Evolutionary conservation across 2,329 filamentous ascomycete genomes (phyloP).

Genomic region (Cyphellophora attinorum): DNA sequence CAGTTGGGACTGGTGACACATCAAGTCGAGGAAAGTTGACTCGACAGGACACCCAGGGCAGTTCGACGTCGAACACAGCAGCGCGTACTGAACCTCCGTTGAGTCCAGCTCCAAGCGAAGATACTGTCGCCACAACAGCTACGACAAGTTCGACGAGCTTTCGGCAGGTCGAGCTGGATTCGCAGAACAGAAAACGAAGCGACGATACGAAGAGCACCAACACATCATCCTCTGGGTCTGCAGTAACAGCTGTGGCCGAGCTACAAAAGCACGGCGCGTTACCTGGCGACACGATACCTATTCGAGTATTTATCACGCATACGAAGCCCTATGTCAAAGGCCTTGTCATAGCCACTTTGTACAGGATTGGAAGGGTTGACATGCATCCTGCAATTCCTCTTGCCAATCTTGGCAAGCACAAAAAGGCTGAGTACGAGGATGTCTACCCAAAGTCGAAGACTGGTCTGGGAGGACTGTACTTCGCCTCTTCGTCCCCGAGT

Average conservation of each 20-base stretch:
- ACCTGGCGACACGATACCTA: slow-evolving; percentile 70
- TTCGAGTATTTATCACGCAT: slow-evolving; percentile 76
- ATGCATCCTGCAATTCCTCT: slow-evolving; percentile 56
- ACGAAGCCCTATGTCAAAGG: slow-evolving; percentile 75
- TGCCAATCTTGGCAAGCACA: slow-evolving; percentile 53
- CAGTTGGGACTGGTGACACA: slow-evolving; percentile 33
- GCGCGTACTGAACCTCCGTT: slow-evolving; percentile 29
- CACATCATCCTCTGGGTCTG: slow-evolving; percentile 55
- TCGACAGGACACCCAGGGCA: slow-evolving; percentile 18
- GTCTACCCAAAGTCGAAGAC: slow-evolving; percentile 81
- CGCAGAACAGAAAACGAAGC: slow-evolving; percentile 13
- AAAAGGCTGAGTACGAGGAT: slow-evolving; percentile 66
- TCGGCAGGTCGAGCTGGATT: slow-evolving; percentile 41
- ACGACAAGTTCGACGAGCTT: slow-evolving; percentile 55
- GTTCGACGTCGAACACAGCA: slow-evolving; percentile 5
- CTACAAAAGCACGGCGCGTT: slow-evolving; percentile 73
- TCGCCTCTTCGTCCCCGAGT: slow-evolving; percentile 76
- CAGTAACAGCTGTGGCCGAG: slow-evolving; percentile 79
- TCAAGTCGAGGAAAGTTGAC: slow-evolving; percentile 36
- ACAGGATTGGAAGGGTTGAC: slow-evolving; percentile 83
- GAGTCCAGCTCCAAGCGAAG: slow-evolving; percentile 52
- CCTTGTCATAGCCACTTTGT: slow-evolving; percentile 86
- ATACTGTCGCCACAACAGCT: slow-evolving; percentile 60
- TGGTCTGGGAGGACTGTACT: slow-evolving; percentile 73
- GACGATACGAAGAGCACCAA: slow-evolving; percentile 43